Base-by-base conservation (phyloP, 148 eudicot genomes). In the Rhododendron williamsianum region DNA sequence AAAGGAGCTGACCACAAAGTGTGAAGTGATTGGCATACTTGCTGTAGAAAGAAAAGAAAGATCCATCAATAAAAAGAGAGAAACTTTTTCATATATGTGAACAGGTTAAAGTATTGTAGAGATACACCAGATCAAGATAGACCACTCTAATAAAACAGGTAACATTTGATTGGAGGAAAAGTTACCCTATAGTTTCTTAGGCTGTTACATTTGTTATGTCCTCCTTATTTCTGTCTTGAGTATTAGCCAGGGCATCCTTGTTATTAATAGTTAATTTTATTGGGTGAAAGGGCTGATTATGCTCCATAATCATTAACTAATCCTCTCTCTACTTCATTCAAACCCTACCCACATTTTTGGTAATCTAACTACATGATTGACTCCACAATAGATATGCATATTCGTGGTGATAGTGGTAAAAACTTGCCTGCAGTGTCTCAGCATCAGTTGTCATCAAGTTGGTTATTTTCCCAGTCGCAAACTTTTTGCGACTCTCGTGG, bases 1-100 rank as follows among this genome's bases (percentile, higher is more conserved):
- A 95, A 92, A 83, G 99, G 99, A 91, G 99, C 97, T 54, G 99
- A 96, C 99, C 99, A 96, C 90, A 96, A 81, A 33, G 93, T 91
- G 86, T 96, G 98, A 78, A 96, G 96, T 35, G 97, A 93, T 85
- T 95, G 99, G 88, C 95, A 91, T 86, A 94, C 80, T 96, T 93
- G 98, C 99, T 96, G 98, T 86, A 85, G 76, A 81, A 79, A 90
- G 25, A 88, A 76, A 86, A 51, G 45, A 52, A 56, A 76, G 9
- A 63, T 51, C 25, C 19, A 78, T 85, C 67, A 8, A 25, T 73
- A 60, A 41, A 12, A 27, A 27, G 52, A 18, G 52, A n/a, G 60
- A 80, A 85, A 83, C 72, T 51, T 74, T 30, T 46, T 45, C 69
- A 45, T 21, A 36, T 82, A 27, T 6, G 9, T 76, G 52, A 10